Conservation (phyloP, 257 asterid species). For the Solanum verrucosum region DNA sequence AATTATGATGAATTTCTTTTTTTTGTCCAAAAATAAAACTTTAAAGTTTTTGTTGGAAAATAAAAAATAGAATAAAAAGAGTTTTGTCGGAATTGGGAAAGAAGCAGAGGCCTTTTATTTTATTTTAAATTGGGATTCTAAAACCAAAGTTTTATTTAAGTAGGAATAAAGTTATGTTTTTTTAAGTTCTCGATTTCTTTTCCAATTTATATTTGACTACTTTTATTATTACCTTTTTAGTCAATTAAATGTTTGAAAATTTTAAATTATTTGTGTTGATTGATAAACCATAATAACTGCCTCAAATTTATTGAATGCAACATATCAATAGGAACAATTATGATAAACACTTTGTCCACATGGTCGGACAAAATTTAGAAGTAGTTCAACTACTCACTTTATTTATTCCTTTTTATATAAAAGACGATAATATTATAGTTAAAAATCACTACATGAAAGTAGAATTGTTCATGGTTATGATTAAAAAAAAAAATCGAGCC, state of each 20-base stretch:
- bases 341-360: neutral
- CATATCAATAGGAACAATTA: neutral
- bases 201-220: neutral
- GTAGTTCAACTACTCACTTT: neutral
- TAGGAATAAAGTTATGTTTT: neutral
- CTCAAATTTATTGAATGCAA: neutral
- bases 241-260: neutral
- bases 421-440: no score
- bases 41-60: neutral
- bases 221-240: neutral
- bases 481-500: rapidly evolving
- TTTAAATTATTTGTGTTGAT: neutral
- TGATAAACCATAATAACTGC: neutral
- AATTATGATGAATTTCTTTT: no score
- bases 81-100: no score
- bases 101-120: no score
- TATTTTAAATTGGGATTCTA: neutral
- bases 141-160: neutral
- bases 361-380: neutral
- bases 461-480: no score
- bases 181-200: neutral
- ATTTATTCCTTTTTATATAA: neutral
- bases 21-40: no score
- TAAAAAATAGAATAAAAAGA: no score
- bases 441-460: neutral